Evolutionary conservation across 1,284 basidiomycete species (phyloP), one percentile per base, ranked within the genome.

Genomic region (Ceratobasidium papillatum): DNA sequence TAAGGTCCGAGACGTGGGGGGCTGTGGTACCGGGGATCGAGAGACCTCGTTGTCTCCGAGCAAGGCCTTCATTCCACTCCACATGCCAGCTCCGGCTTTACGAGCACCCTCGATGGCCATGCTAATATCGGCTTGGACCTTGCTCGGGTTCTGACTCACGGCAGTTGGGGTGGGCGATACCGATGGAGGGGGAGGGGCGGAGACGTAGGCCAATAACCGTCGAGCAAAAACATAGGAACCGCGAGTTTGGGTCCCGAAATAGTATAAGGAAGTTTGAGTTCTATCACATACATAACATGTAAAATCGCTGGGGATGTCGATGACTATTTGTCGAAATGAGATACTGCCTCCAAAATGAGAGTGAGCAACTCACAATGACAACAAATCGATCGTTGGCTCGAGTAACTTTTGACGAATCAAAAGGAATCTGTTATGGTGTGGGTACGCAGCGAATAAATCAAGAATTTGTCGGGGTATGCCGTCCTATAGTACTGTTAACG

Each of bases 171-270:
- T 77, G 27, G 82, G 80, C 0, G 74, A 65, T n/a, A 62, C 59
- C 25, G 74, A 74, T 17, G 49, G 59, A 0, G 68, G 62, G 25
- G 85, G 82, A 8, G 85, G 81, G 3, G 82, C 80, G 0, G 88
- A 86, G 7, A 86, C 85, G 76, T 87, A 92, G 3, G 90, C 90
- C 8, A 93, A 83, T 25, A 92, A 85, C 12, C 91, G 87, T 54
- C 85, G 82, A 91, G 84, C 3, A 90, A 84, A 78, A 88, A 92
- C 8, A 90, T 81, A 1, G 77, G 77, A 43, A 74, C 43, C 52
- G 76, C 64, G 11, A 76, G 51, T 32, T 43, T 41, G 36, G 54
- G 61, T 8, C 86, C 83, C 75, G 85, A 80, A 75, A 92, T 85
- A 78, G 82, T 86, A 80, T 86, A 84, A 78, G 91, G 78, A 32